Evolutionary conservation across 805 yeast species (phyloP).

Genomic region (Candida arabinofermentans): DNA sequence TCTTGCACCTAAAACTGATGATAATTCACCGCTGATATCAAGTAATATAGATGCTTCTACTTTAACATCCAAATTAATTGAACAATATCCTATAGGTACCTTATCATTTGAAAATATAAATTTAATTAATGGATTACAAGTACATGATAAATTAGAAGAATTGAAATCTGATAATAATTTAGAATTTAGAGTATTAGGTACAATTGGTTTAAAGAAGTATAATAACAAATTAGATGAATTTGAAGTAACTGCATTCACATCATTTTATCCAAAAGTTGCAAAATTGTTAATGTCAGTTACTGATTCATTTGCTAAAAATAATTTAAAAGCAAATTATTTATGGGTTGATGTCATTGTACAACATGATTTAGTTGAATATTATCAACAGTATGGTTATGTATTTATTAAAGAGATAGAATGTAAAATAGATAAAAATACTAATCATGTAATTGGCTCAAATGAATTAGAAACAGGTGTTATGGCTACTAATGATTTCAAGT

Average conservation of each 20-base stretch:
- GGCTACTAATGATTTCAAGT: constrained; percentile 37
- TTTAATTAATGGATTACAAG: background rate
- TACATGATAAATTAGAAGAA: constrained; percentile 10
- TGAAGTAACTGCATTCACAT: constrained; percentile 52
- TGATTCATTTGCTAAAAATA: constrained; percentile 10
- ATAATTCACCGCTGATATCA: background rate
- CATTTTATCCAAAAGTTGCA: constrained; percentile 40
- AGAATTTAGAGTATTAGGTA: constrained; percentile 27
- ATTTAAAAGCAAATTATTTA: constrained; percentile 18
- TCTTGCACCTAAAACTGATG: constrained; percentile 22
- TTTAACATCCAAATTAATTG: constrained; percentile 16
- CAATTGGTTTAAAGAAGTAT: constrained; percentile 32
- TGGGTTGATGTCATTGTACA: constrained; percentile 44
- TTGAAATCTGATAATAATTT: constrained; percentile 29
- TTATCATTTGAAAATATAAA: constrained; percentile 13
- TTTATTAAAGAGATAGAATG: constrained; percentile 23
- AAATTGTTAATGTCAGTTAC: constrained; percentile 18
- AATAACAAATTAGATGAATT: constrained; percentile 8
- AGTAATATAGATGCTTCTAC: constrained; percentile 20
- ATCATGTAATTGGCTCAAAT: constrained; percentile 10
- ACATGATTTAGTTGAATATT: constrained; percentile 46
- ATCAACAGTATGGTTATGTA: constrained; percentile 38
- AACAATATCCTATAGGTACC: constrained; percentile 11
- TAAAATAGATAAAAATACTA: constrained; percentile 22
- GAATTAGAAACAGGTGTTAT: constrained; percentile 35